These are phyloP conservation scores for Apiospora hydei DNA, from an alignment of 2,329 filamentous ascomycete genomes.

Conservation along the genomic window DNA sequence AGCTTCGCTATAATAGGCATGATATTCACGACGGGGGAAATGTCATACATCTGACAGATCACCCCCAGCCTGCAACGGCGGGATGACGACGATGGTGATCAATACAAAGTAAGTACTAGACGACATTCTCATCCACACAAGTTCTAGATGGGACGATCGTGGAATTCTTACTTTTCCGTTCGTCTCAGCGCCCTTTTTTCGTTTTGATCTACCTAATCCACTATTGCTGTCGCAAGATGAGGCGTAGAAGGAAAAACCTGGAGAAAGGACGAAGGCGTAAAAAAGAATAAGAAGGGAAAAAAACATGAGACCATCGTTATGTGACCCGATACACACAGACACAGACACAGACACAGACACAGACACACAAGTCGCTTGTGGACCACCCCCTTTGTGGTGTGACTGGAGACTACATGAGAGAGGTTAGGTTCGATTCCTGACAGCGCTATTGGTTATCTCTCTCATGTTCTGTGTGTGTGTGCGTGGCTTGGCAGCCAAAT, in stretches of 20 bases:
- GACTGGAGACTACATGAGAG: no score
- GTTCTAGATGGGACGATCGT: not conserved
- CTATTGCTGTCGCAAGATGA: not conserved
- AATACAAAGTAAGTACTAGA: not conserved
- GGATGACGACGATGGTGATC: not conserved
- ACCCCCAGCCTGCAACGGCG: no score
- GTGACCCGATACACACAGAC: not conserved
- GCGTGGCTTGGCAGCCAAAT: not conserved
- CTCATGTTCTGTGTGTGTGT: no score
- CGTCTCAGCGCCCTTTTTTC: not conserved
- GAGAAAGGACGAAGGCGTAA: not conserved
- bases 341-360: not conserved
- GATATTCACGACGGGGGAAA: no score
- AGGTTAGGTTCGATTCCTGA: no score
- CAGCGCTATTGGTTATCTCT: no score
- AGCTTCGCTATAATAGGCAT: no score
- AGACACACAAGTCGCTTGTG: not conserved
- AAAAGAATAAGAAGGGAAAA: not conserved
- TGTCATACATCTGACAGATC: no score
- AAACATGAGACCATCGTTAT: conserved; percentile 5
- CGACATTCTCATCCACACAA: not conserved
- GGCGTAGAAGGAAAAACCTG: not conserved
- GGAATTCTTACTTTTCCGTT: not conserved
- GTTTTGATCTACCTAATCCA: no score
- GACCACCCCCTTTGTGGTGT: not conserved